These are phyloP conservation scores for Cytospora piceicola DNA, from an alignment of 2,329 filamentous ascomycete species.

Conservation along the genomic window DNA sequence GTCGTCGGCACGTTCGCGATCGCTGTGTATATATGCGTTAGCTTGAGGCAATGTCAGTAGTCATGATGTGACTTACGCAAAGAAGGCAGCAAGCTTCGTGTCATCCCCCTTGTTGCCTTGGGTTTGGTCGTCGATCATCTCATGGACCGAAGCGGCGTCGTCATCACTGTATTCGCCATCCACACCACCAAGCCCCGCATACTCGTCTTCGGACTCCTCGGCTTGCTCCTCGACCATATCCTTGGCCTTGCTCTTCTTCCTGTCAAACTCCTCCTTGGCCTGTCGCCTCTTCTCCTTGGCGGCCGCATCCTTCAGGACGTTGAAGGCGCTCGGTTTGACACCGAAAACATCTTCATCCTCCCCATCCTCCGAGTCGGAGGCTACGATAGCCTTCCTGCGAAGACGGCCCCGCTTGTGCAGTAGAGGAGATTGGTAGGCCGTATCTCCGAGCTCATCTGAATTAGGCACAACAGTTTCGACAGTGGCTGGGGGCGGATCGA, in stretches of 20 bases:
- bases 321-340: slow-evolving; percentile 58
- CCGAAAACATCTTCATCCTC: slow-evolving; percentile 44
- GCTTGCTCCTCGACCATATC: slow-evolving; percentile 91
- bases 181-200: slow-evolving; percentile 86
- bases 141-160: slow-evolving; percentile 71
- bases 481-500: slow-evolving; percentile 68
- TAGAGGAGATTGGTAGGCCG: slow-evolving; percentile 66
- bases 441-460: slow-evolving; percentile 38
- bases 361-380: slow-evolving; percentile 31
- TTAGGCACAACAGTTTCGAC: slow-evolving; percentile 67
- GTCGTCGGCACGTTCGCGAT: slow-evolving; percentile 78
- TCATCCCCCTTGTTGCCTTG: slow-evolving; percentile 78
- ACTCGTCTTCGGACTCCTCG: slow-evolving; percentile 97
- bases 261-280: slow-evolving; percentile 67
- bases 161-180: slow-evolving; percentile 86
- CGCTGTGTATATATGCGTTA: slow-evolving; percentile 50
- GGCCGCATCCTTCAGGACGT: slow-evolving; percentile 69
- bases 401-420: slow-evolving; percentile 63
- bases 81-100: slow-evolving; percentile 80
- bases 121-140: slow-evolving; percentile 88
- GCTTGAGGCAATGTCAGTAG: not conserved
- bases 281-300: slow-evolving; percentile 55
- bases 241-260: slow-evolving; percentile 84
- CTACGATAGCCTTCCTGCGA: slow-evolving; percentile 46
- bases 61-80: slow-evolving; percentile 69